phyloP scores from a whole-genome alignment of 176 grass and related monocot species.

The Oryza australiensis region DNA sequence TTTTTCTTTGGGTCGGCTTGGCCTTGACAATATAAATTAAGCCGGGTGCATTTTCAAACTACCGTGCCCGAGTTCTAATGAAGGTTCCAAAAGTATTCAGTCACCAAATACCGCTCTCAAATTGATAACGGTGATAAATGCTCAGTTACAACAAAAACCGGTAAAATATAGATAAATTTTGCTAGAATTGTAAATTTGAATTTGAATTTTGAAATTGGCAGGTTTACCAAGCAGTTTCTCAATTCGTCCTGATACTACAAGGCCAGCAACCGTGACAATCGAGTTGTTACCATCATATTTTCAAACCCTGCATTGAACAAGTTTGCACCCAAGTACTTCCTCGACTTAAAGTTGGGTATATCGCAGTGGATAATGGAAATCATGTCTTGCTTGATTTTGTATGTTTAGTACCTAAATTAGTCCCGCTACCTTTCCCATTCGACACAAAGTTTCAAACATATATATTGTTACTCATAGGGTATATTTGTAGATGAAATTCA shows the following conservation, averaged over 20 bases:
- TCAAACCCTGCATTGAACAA: neutral
- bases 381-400: neutral
- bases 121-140: no score
- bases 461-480: neutral
- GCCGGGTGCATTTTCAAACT: no score
- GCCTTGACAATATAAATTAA: no score
- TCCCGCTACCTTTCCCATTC: neutral
- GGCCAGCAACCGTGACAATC: neutral
- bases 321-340: neutral
- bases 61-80: no score
- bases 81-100: no score
- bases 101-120: no score
- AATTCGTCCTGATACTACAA: neutral
- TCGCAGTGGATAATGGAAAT: neutral
- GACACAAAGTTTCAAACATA: neutral
- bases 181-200: neutral
- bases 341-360: neutral
- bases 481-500: neutral
- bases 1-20: no score
- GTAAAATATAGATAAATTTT: neutral
- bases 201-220: neutral
- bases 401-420: no score
- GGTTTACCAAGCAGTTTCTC: neutral
- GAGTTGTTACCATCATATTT: neutral
- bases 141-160: neutral